Evolutionary conservation across 345 rosid genomes (phyloP).

Genomic region (Conringia planisiliqua): DNA sequence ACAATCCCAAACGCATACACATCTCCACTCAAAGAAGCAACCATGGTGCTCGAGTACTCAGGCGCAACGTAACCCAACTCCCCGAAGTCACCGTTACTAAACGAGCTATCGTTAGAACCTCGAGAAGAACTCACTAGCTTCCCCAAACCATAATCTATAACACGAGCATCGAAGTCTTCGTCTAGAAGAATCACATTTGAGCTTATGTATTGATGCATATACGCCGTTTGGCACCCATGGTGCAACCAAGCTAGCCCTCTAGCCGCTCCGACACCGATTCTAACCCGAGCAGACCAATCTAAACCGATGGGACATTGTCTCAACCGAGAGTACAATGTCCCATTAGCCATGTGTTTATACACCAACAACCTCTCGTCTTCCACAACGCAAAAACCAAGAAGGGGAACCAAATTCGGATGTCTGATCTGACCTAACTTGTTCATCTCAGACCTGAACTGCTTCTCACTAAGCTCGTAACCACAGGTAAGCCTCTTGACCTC

Average conservation of each 20-base stretch:
- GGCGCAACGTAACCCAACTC: slow-evolving; percentile 51
- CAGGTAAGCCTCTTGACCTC: slow-evolving; percentile 52
- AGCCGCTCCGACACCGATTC: slow-evolving; percentile 52
- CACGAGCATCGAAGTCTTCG: slow-evolving; percentile 53
- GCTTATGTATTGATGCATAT: slow-evolving; percentile 44
- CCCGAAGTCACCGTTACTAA: slow-evolving; percentile 40
- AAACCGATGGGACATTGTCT: slow-evolving; percentile 22
- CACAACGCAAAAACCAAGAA: slow-evolving; percentile 55
- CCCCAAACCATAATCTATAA: slow-evolving; percentile 52
- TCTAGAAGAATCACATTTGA: slow-evolving; percentile 57
- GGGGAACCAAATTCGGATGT: slow-evolving; percentile 66
- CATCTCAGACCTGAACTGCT: slow-evolving; percentile 56
- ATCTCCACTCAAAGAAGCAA: slow-evolving; percentile 52
- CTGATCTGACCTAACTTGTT: slow-evolving; percentile 49
- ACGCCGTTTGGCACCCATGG: slow-evolving; percentile 46
- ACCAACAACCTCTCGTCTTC: slow-evolving; percentile 55
- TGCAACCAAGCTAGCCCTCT: slow-evolving; percentile 67
- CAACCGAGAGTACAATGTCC: slow-evolving; percentile 44
- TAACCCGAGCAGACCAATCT: slow-evolving; percentile 54
- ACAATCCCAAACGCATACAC: slow-evolving; percentile 59
- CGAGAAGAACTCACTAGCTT: slow-evolving; percentile 36
- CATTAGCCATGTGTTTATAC: slow-evolving; percentile 50
- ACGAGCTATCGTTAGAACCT: slow-evolving; percentile 46
- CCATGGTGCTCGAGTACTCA: slow-evolving; percentile 48
- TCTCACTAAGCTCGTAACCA: slow-evolving; percentile 46